Conservation (phyloP, 441 rosid species). For the Gossypium schwendimanii region DNA sequence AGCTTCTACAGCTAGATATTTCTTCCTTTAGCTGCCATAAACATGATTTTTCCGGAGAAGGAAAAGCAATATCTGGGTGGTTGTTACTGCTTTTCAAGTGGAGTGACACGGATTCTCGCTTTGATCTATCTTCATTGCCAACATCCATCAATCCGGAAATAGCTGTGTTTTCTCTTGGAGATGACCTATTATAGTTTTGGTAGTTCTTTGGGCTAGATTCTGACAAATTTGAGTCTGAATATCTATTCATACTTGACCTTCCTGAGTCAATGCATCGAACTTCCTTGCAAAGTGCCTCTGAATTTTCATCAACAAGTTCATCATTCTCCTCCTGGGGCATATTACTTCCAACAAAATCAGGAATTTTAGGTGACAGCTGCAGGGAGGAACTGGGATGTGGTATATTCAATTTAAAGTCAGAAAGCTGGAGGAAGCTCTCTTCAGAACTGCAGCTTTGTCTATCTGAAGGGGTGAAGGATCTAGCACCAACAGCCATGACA, state of each 20-base stretch:
- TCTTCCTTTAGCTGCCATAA: slow-evolving; percentile 38
- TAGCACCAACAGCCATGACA: slow-evolving; percentile 22
- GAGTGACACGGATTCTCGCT: slow-evolving; percentile 27
- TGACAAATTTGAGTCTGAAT: slow-evolving; percentile 24
- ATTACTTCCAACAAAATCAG: slow-evolving; percentile 28
- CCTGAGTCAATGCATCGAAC: slow-evolving; percentile 51
- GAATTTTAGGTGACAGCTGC: slow-evolving; percentile 24
- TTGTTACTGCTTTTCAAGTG: slow-evolving; percentile 19
- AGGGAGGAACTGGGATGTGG: slow-evolving; percentile 32
- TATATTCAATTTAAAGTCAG: slow-evolving; percentile 43
- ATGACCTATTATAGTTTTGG: slow-evolving; percentile 26
- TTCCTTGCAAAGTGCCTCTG: slow-evolving; percentile 48
- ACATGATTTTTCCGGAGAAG: slow-evolving; percentile 40
- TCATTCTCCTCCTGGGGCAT: slow-evolving; percentile 28
- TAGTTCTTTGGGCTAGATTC: slow-evolving; percentile 23
- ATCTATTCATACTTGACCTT: slow-evolving; percentile 26
- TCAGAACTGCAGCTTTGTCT: slow-evolving; percentile 52
- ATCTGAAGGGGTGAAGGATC: slow-evolving; percentile 46
- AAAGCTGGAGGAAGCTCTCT: slow-evolving; percentile 48
- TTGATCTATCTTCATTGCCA: slow-evolving; percentile 31
- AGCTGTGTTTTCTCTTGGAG: slow-evolving; percentile 27
- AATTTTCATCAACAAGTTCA: slow-evolving; percentile 38
- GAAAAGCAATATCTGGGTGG: slow-evolving; percentile 25
- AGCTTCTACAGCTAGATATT: slow-evolving; percentile 27
- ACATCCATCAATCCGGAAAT: slow-evolving; percentile 27